Percentiles rank a stretch among this genome's conserved stretches.
Evolutionary conservation across 2,329 filamentous ascomycete genomes (phyloP).

Genomic region (Oidium heveae): DNA sequence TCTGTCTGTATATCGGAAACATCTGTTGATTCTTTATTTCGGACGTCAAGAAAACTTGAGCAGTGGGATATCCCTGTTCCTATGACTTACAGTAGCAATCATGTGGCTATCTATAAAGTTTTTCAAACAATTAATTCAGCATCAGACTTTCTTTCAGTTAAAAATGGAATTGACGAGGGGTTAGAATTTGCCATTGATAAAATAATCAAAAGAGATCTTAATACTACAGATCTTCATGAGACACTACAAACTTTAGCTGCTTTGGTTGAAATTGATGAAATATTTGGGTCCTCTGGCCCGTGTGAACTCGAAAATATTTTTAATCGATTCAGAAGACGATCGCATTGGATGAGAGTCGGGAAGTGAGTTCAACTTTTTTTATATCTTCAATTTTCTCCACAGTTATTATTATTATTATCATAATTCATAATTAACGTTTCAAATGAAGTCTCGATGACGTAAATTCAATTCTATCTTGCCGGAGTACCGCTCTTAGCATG

Average conservation of each 20-base stretch:
- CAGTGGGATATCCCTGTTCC: conserved; percentile 79
- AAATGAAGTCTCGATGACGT: conserved; percentile 45
- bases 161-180: conserved; percentile 34
- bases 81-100: conserved; percentile 30
- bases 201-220: conserved; percentile 23
- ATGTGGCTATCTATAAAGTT: conserved; percentile 50
- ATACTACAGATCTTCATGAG: conserved; percentile 25
- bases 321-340: conserved; percentile 35
- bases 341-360: conserved; percentile 61
- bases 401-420: not conserved
- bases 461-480: conserved; percentile 54
- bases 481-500: conserved; percentile 60
- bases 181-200: conserved; percentile 33
- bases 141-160: conserved; percentile 26
- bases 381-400: not conserved
- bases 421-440: not conserved
- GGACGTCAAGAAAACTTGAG: conserved; percentile 58
- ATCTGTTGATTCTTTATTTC: conserved; percentile 47
- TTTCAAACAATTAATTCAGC: conserved; percentile 58
- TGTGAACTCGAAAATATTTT: conserved; percentile 37
- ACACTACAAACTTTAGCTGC: conserved; percentile 40
- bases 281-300: conserved; percentile 33
- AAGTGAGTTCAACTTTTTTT: conserved; percentile 26
- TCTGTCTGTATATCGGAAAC: conserved; percentile 28
- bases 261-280: conserved; percentile 59